Conservation (phyloP, 257 asterid genomes). For the Paulownia fortunei region DNA sequence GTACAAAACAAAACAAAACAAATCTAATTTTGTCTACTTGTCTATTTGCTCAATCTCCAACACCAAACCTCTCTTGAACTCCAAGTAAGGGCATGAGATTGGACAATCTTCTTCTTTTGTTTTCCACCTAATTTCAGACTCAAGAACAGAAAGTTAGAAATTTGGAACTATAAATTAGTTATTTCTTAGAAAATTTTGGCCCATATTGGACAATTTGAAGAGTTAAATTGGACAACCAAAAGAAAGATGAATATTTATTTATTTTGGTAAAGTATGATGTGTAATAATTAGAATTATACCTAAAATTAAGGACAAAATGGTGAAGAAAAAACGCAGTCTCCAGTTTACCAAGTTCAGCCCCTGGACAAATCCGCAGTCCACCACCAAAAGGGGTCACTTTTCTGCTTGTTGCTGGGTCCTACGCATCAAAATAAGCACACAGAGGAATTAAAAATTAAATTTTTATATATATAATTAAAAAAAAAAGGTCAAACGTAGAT, state of each 20-base stretch:
- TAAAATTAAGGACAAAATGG: slow-evolving; percentile 69
- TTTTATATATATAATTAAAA: neutral
- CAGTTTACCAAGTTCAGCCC: slow-evolving; percentile 73
- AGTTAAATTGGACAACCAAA: no score
- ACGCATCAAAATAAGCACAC: neutral
- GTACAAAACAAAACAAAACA: no score
- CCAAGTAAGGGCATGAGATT: slow-evolving; percentile 65
- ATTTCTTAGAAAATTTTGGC: neutral
- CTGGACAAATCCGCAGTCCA: slow-evolving; percentile 78
- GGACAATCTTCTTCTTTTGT: slow-evolving; percentile 58
- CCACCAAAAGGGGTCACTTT: slow-evolving; percentile 74
- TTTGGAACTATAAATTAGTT: neutral
- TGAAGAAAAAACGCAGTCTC: slow-evolving; percentile 81
- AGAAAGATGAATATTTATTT: no score
- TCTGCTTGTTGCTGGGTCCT: slow-evolving; percentile 59
- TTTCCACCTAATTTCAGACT: slow-evolving; percentile 67
- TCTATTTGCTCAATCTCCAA: slow-evolving; percentile 49
- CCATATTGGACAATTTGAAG: neutral
- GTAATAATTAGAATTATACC: slow-evolving; percentile 44
- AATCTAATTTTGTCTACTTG: neutral
- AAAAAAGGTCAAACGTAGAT: neutral
- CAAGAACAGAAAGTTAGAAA: neutral
- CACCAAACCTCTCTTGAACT: slow-evolving; percentile 56
- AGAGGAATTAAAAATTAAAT: neutral
- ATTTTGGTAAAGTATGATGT: no score